Percentiles rank a stretch among this genome's conserved stretches.
Evolutionary conservation across 1,284 basidiomycete species (phyloP).

Genomic region (Trametes versicolor): DNA sequence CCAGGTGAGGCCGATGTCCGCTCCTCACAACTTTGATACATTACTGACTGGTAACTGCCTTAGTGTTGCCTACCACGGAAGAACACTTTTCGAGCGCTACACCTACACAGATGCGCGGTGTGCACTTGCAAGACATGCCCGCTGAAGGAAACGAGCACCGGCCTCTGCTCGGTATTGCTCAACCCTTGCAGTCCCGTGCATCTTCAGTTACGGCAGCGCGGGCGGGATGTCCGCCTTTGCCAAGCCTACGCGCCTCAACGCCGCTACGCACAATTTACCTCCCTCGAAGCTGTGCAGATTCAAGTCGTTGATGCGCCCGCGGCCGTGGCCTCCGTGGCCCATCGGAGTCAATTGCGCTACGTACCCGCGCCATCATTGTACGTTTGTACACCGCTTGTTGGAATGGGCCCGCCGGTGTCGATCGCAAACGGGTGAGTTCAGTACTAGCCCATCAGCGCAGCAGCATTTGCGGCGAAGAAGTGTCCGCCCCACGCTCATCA

Average conservation of each 20-base stretch:
- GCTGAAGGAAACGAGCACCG: too few relatives aligned
- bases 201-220: not conserved
- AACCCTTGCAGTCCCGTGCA: not conserved
- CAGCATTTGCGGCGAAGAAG: not conserved
- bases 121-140: too few relatives aligned
- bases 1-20: not conserved
- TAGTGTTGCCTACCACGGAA: not conserved
- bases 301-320: not conserved
- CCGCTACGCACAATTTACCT: constrained; percentile 4
- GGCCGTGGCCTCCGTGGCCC: not conserved
- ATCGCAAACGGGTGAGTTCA: not conserved
- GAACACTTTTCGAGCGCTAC: too few relatives aligned
- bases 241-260: constrained; percentile 4
- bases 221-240: not conserved
- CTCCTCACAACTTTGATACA: not conserved
- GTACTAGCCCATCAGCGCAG: constrained; percentile 5
- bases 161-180: too few relatives aligned
- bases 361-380: not conserved
- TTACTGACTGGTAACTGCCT: not conserved
- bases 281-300: constrained; percentile 10
- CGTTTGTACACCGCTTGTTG: not conserved
- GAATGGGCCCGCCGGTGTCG: not conserved
- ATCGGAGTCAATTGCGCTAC: not conserved
- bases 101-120: not conserved
- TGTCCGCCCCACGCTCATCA: not conserved